A percentile compares a stretch with the other conserved stretches of the same genome.
phyloP scores from a whole-genome alignment of 176 grass and related monocot genomes.

The Eleusine coracana region DNA sequence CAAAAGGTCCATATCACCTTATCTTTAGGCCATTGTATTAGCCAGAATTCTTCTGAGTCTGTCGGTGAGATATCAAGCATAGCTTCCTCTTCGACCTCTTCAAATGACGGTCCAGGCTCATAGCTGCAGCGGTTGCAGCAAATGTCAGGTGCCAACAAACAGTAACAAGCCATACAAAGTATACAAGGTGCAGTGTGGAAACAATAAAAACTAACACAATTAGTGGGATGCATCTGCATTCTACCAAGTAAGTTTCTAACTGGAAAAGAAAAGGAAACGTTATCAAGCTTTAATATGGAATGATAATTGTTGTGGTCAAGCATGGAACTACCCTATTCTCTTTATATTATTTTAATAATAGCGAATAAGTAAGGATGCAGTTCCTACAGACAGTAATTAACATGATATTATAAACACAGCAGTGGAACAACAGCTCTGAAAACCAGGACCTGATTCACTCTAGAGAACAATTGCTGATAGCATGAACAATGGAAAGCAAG shows the following conservation, averaged over 20 bases:
- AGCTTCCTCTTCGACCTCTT: constrained; percentile 40
- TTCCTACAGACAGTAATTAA: neutral
- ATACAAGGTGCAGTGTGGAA: neutral
- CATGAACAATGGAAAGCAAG: neutral
- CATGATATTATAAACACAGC: neutral
- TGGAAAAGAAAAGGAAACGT: neutral
- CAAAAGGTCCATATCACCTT: constrained; percentile 34
- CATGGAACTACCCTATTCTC: neutral
- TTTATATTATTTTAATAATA: neutral
- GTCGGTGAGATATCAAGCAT: constrained; percentile 53
- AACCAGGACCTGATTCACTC: neutral
- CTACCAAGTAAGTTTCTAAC: neutral
- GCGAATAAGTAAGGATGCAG: neutral
- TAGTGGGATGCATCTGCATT: neutral
- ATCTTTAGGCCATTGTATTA: constrained; percentile 85
- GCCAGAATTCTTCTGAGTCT: constrained; percentile 77
- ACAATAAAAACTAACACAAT: neutral
- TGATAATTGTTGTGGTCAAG: neutral
- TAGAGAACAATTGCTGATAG: neutral
- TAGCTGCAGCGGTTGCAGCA: constrained; percentile 50
- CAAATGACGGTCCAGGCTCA: constrained; percentile 56
- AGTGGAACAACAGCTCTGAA: too few relatives aligned
- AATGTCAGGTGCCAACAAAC: neutral
- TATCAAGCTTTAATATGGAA: neutral
- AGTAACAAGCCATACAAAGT: neutral